Conservation (phyloP, 371 early-diverging fungal genomes). For the Mortierella sp. region DNA sequence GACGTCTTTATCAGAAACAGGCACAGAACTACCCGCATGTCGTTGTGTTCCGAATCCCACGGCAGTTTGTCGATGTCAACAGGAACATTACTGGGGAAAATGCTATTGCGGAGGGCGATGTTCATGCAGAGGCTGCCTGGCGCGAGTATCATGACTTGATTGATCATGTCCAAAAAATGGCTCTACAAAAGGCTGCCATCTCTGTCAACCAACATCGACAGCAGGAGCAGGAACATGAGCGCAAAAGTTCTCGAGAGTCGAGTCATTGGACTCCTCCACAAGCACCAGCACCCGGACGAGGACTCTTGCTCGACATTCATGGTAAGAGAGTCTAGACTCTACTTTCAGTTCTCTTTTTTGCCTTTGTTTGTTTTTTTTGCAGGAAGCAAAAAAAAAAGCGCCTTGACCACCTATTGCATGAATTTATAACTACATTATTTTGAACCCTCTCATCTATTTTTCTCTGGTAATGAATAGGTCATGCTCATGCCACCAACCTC, state of each 20-base stretch:
- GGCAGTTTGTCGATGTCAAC: conserved; percentile 47
- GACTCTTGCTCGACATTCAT: conserved; percentile 51
- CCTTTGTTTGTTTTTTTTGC: not conserved
- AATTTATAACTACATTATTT: not conserved
- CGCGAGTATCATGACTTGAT: conserved; percentile 48
- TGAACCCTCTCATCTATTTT: not conserved
- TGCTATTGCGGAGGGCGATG: conserved; percentile 36
- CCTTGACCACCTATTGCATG: not conserved
- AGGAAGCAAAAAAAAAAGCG: not conserved
- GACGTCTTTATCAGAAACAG: not conserved
- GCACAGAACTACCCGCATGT: conserved; percentile 36
- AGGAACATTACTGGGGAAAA: conserved; percentile 38
- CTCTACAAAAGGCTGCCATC: conserved; percentile 4
- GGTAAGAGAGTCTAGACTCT: conserved; percentile 18
- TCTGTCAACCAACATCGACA: conserved; percentile 6
- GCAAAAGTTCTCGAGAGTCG: not conserved
- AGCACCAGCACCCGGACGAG: not conserved
- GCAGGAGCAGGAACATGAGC: not conserved
- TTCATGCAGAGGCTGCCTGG: conserved; percentile 41
- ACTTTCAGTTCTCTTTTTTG: not conserved
- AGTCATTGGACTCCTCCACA: not conserved
- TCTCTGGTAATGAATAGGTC: conserved; percentile 23
- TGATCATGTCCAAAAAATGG: conserved; percentile 39
- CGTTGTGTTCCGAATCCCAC: conserved; percentile 35
- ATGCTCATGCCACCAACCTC: conserved; percentile 42